Percentiles rank a stretch among this genome's conserved stretches.
Conservation (phyloP, 805 yeast species). For the Saccharomycopsis oosterbeekiorum region DNA sequence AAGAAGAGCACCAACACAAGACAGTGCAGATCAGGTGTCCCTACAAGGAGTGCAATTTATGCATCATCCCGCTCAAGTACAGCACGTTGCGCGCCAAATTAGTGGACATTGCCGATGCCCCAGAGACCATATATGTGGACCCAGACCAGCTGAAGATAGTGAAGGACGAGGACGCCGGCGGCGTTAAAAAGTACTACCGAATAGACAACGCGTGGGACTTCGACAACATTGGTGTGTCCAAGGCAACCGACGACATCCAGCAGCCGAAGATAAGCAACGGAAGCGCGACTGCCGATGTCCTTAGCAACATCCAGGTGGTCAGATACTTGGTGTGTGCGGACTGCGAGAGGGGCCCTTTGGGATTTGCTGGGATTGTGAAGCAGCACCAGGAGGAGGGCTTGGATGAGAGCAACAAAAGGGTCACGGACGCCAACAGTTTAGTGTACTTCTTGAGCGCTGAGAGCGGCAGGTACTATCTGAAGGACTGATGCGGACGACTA, state of each 20-base stretch:
- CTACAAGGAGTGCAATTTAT: slow-evolving; percentile 10
- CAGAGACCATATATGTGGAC: slow-evolving; percentile 12
- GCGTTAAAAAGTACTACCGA: not conserved
- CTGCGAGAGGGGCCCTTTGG: slow-evolving; percentile 72
- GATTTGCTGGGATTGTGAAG: slow-evolving; percentile 42
- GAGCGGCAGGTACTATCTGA: slow-evolving; percentile 32
- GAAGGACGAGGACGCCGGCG: not conserved
- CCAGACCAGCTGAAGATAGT: slow-evolving; percentile 3
- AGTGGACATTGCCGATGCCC: slow-evolving; percentile 6
- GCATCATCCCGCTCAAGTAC: slow-evolving; percentile 12
- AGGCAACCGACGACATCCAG: slow-evolving; percentile 20
- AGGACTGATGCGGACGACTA: not conserved
- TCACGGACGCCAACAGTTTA: slow-evolving; percentile 30
- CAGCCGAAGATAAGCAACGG: slow-evolving; percentile 17
- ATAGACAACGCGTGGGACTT: slow-evolving; percentile 52
- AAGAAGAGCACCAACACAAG: slow-evolving; percentile 27
- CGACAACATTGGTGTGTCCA: slow-evolving; percentile 70
- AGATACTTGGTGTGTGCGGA: slow-evolving; percentile 61
- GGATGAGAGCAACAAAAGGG: slow-evolving; percentile 19
- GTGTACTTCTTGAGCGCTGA: slow-evolving; percentile 36
- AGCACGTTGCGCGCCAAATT: not conserved
- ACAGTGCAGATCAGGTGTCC: slow-evolving; percentile 13
- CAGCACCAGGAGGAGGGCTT: slow-evolving; percentile 20
- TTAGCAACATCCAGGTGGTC: slow-evolving; percentile 29
- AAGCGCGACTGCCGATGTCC: slow-evolving; percentile 20